phyloP scores from a whole-genome alignment of 306 rosid species.

The Lablab purpureus region DNA sequence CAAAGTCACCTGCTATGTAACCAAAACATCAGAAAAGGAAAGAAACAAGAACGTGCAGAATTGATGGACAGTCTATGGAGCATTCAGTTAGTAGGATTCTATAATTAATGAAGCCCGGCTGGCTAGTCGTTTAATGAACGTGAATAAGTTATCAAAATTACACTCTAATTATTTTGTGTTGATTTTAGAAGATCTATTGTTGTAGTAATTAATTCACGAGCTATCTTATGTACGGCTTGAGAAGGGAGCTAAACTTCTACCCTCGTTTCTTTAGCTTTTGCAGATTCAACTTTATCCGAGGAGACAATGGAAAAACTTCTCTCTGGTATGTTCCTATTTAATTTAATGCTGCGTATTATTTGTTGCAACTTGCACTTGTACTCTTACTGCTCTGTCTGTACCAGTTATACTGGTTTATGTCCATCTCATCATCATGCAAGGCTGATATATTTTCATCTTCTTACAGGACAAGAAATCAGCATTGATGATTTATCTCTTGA shows the following conservation, averaged over 20 bases:
- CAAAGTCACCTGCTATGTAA: not conserved
- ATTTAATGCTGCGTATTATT: conserved; percentile 26
- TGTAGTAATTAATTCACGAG: not conserved
- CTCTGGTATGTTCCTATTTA: conserved; percentile 61
- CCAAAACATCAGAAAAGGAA: not conserved
- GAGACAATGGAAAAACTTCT: conserved; percentile 64
- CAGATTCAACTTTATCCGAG: conserved; percentile 72
- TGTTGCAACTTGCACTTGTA: not conserved
- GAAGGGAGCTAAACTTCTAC: conserved; percentile 40
- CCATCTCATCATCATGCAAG: conserved; percentile 20
- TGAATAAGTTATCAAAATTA: conserved; percentile 14
- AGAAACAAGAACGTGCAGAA: not conserved
- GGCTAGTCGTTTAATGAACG: conserved; percentile 4
- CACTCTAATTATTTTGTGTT: conserved; percentile 17
- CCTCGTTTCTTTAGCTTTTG: conserved; percentile 44
- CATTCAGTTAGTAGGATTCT: conserved; percentile 10
- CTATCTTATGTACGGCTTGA: not conserved
- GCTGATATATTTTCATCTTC: conserved; percentile 41
- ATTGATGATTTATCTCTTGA: conserved; percentile 79
- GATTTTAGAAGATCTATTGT: conserved; percentile 29
- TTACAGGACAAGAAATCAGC: conserved; percentile 73
- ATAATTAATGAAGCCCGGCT: conserved; percentile 14
- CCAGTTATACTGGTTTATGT: conserved; percentile 13
- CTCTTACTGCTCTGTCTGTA: conserved; percentile 7
- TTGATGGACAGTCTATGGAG: conserved; percentile 16